Conservation (phyloP, 2,329 filamentous ascomycete species). For the Paecilomyces sp. region DNA sequence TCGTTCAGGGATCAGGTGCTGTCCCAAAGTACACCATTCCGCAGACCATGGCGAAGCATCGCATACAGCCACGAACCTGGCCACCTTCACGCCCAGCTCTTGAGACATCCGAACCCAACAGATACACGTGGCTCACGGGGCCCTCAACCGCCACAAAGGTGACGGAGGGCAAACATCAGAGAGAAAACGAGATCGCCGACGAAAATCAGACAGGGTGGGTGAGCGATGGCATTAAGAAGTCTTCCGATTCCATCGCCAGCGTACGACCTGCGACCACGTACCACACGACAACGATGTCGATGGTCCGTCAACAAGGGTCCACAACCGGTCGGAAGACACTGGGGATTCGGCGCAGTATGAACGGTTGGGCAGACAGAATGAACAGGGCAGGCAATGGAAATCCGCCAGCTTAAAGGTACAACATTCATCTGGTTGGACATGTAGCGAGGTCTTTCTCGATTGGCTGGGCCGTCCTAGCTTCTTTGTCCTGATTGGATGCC, state of each 20-base stretch:
- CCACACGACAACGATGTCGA: slow-evolving; percentile 35
- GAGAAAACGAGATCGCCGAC: slow-evolving; percentile 4
- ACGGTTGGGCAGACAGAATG: slow-evolving; percentile 35
- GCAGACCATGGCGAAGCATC: slow-evolving; percentile 17
- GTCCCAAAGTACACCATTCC: slow-evolving; percentile 10
- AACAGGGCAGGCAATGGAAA: slow-evolving; percentile 15
- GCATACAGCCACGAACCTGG: slow-evolving; percentile 23
- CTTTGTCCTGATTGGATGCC: not conserved
- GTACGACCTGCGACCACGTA: slow-evolving; percentile 26
- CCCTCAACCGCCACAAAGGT: slow-evolving; percentile 13
- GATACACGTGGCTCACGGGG: slow-evolving; percentile 29
- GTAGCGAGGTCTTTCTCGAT: not conserved
- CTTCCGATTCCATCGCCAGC: slow-evolving; percentile 9
- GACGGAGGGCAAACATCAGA: slow-evolving; percentile 1
- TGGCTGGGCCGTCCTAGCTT: not conserved
- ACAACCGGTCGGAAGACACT: slow-evolving; percentile 28
- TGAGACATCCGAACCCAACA: slow-evolving; percentile 21
- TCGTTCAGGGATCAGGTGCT: not conserved
- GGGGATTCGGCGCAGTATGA: slow-evolving; percentile 37
- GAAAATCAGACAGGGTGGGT: slow-evolving; percentile 10
- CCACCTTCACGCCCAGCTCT: slow-evolving; percentile 25
- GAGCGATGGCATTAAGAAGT: slow-evolving; percentile 17
- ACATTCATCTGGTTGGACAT: not conserved
- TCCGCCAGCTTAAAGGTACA: not conserved
- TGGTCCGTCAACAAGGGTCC: slow-evolving; percentile 15